Evolutionary conservation across 2,329 filamentous ascomycete species (phyloP), one percentile per base, ranked within the genome.

Genomic region (Escovopsis sp.): DNA sequence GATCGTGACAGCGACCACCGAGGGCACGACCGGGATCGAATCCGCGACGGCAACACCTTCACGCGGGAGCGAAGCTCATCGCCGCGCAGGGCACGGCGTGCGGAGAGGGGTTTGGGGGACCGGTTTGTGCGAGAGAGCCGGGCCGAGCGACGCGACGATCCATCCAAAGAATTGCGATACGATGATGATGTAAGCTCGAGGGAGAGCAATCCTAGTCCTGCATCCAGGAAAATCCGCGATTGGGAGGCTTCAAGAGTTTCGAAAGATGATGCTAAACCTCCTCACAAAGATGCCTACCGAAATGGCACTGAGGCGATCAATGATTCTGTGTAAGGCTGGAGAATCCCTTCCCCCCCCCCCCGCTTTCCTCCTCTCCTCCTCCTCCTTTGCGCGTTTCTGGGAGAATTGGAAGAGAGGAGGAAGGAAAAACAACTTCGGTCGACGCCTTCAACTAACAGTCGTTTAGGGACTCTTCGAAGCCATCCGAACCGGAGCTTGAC

Each of bases 231-330:
- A 68, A 72, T 68, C 63, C 66, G 70, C 60, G 66, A 70, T 66
- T 68, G 66, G 66, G 66, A 72, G 63, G 67, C 63, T 66, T 70
- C 69, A 70, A 70, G 64, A 65, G 59, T 65, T 65, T 62, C 65
- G 61, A 78, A 66, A 71, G 59, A 70, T 65, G 67, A 80, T 68
- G 70, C 77, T 82, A 81, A 84, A 78, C 68, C 63, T 72, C 66
- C 63, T 72, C 66, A 65, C 63, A 67, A 75, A 73, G 72, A 70
- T 24, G 31, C 14, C 5, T 33, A 20, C 10, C 20, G 4, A 10
- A 16, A 35, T 41, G 40, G 38, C 35, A 36, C 40, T 34, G 34
- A 14, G 32, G 11, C 24, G 34, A 10, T 31, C 10, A 30, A 35
- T 20, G 37, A 27, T 7, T 38, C 43, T 24, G 37, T 10, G 43